A percentile compares a stretch with the other conserved stretches of the same genome.
phyloP scores from a whole-genome alignment of 2,329 filamentous ascomycete genomes.

The Chrysoporthe cubensis region DNA sequence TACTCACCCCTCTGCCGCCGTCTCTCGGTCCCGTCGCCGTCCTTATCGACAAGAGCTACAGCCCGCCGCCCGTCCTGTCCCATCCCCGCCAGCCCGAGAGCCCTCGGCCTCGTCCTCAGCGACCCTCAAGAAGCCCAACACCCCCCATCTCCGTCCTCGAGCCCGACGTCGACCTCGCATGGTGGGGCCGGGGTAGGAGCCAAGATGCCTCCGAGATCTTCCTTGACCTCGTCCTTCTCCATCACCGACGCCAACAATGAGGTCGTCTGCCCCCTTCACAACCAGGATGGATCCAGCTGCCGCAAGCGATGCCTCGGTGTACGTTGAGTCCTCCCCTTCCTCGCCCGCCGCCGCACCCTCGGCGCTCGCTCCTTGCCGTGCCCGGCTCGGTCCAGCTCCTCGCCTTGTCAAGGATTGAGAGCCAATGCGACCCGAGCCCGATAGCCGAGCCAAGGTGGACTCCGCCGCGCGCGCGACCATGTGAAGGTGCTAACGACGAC shows the following conservation, averaged over 20 bases:
- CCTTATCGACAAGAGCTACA: conserved; percentile 35
- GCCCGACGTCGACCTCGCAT: conserved; percentile 45
- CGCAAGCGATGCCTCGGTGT: conserved; percentile 97
- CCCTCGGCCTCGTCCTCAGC: conserved; percentile 27
- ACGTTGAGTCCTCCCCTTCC: conserved; percentile 49
- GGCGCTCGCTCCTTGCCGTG: neutral
- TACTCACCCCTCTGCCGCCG: conserved; percentile 18
- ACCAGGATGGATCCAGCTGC: conserved; percentile 96
- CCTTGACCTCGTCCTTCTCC: conserved; percentile 87
- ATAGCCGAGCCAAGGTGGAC: neutral
- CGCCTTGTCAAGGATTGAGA: neutral
- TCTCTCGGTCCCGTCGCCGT: conserved; percentile 28
- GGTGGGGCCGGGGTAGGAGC: conserved; percentile 53
- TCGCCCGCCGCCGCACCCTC: conserved; percentile 4
- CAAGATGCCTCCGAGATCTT: conserved; percentile 84
- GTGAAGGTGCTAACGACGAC: conserved; percentile 30
- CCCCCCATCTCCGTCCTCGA: conserved; percentile 29
- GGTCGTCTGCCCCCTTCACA: conserved; percentile 93
- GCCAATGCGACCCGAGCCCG: neutral
- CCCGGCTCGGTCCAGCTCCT: conserved; percentile 10
- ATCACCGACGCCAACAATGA: conserved; percentile 92
- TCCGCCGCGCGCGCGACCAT: neutral
- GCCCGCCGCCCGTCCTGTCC: conserved; percentile 22
- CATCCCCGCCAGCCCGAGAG: conserved; percentile 3
- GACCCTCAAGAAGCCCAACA: conserved; percentile 10